phyloP scores from a whole-genome alignment of 176 grass and related monocot genomes.

The Musa acuminata region DNA sequence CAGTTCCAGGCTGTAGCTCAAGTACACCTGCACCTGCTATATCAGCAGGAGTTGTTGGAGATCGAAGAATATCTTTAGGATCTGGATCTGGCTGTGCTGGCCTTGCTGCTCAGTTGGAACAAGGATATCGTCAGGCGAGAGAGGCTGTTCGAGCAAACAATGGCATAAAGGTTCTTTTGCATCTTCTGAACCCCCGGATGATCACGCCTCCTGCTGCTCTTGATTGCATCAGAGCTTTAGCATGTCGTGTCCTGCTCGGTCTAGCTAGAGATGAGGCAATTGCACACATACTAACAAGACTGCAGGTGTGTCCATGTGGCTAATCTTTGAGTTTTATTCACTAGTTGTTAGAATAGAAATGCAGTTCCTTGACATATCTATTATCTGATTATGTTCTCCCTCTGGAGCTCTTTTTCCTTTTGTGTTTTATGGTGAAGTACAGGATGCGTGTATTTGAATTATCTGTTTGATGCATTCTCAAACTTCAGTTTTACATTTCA shows the following conservation, averaged over 20 bases:
- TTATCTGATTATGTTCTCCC: neutral
- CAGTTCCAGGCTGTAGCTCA: conserved; percentile 26
- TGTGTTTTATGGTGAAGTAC: neutral
- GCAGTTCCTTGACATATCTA: neutral
- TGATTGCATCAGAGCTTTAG: conserved; percentile 84
- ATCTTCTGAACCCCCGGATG: conserved; percentile 83
- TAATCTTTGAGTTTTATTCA: neutral
- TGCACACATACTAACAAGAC: conserved; percentile 93
- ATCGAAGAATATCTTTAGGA: conserved; percentile 80
- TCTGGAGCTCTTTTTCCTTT: neutral
- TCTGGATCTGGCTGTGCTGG: conserved; percentile 78
- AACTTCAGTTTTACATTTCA: conserved; percentile 21
- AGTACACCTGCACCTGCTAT: conserved; percentile 37
- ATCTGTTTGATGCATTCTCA: neutral
- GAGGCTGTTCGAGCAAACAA: conserved; percentile 93
- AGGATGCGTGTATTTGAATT: neutral
- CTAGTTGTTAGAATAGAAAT: neutral
- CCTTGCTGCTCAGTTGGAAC: conserved; percentile 98
- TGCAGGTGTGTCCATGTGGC: conserved; percentile 43
- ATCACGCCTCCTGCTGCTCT: conserved; percentile 76
- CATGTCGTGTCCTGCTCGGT: conserved; percentile 89
- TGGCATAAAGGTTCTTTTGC: conserved; percentile 93
- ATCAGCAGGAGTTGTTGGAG: conserved; percentile 63
- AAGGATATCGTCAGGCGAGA: conserved; percentile 85
- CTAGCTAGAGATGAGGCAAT: conserved; percentile 91